Conservation (phyloP, 805 yeast species). For the Candida wancherniae region DNA sequence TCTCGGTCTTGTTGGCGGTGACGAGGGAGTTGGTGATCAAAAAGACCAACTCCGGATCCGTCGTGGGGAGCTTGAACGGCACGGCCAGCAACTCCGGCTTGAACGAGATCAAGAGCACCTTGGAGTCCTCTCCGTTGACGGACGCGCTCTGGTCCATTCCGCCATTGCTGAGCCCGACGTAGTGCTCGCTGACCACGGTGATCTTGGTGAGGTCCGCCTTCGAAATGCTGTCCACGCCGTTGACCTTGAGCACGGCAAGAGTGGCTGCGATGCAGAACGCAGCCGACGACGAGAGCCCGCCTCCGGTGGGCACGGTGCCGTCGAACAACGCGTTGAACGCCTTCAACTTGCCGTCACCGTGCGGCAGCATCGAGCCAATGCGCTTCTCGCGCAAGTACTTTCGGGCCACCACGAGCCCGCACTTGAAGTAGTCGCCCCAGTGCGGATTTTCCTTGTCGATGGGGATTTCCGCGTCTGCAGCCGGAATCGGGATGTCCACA, state of each 20-base stretch:
- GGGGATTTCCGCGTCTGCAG: slow-evolving; percentile 30
- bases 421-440: slow-evolving; percentile 69
- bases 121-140: slow-evolving; percentile 53
- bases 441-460: slow-evolving; percentile 48
- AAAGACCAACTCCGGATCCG: slow-evolving; percentile 43
- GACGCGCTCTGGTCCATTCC: slow-evolving; percentile 79
- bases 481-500: slow-evolving; percentile 42
- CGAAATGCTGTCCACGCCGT: slow-evolving; percentile 39
- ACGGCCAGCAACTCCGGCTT: slow-evolving; percentile 53
- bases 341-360: slow-evolving; percentile 22
- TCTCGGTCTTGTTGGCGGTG: slow-evolving; percentile 60
- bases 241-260: slow-evolving; percentile 50
- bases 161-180: slow-evolving; percentile 72
- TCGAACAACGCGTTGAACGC: slow-evolving; percentile 52
- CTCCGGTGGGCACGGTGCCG: slow-evolving; percentile 69
- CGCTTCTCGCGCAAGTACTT: slow-evolving; percentile 40
- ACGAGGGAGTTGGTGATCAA: slow-evolving; percentile 62
- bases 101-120: slow-evolving; percentile 58
- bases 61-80: slow-evolving; percentile 49
- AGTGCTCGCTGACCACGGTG: slow-evolving; percentile 64
- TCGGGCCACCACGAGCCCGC: slow-evolving; percentile 59
- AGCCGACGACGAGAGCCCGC: slow-evolving; percentile 68
- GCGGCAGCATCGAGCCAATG: no score
- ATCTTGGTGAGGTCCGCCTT: slow-evolving; percentile 53
- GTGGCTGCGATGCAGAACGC: slow-evolving; percentile 67